Base-by-base conservation (phyloP, 2,329 filamentous ascomycete genomes). In the Parastagonospora avenae region DNA sequence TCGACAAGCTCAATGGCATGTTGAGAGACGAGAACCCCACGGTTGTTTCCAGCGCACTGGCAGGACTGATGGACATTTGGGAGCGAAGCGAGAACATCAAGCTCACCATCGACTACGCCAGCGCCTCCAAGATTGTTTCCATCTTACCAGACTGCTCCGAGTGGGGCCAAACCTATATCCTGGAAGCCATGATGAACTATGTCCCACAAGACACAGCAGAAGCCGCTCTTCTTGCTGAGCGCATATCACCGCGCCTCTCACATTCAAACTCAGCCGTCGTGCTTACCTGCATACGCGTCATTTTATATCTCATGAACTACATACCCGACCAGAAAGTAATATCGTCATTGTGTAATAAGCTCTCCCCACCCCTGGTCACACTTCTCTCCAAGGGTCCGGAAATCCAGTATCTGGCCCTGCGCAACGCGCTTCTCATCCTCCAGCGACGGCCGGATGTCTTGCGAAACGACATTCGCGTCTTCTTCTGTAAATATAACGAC, bases 401-500 rank as follows among this genome's bases (percentile, higher is more conserved):
- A 72, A 94, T 99, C n/a, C 94, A 99, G 73, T 99, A 99, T 70
- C 82, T 99, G 6, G 94, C 94, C 0, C 82, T 99, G 14, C 84
- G 94, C 57, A 99, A 99, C 70, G 94, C 94, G 0, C 82, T 99
- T 2, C 81, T 99, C 11, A 99, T 99, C 62, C 79, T 99, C 45
- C 94, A 99, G 73, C 84, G 93, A 64, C 84, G 93, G 48, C 94
- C 94, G 0, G 94, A 97, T 67, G 93, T 99, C 8, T 77, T 99
- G 46, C 86, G 92, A 57, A 97, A 97, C 74, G 94, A 99, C 74
- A 97, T 99, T 56, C 86, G 94, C 40, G 94, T 99, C 29, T 99
- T 99, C 78, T 99, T 99, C 77, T 99, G 94, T 85, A 99, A 99
- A 81, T 99, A 99, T 77, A 99, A 99, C 73, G 94, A 99, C 70